phyloP scores from a whole-genome alignment of 257 asterid genomes.

The Forsythia suspensa region DNA sequence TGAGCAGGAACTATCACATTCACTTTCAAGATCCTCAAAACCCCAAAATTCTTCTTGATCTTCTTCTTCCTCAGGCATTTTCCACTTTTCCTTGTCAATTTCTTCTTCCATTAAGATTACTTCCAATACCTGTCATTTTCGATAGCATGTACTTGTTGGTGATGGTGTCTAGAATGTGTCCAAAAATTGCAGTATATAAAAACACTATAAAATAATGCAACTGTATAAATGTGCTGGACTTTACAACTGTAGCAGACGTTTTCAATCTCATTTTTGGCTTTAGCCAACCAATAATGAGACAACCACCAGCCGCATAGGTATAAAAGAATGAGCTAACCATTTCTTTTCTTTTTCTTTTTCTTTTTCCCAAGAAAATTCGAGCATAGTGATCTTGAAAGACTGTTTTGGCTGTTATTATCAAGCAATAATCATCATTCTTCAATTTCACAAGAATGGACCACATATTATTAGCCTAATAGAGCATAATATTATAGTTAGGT shows the following conservation, averaged over 20 bases:
- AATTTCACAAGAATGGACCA: slow-evolving; percentile 20
- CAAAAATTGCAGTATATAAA: neutral
- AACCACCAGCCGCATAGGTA: neutral
- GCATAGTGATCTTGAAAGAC: neutral
- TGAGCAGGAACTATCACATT: slow-evolving; percentile 59
- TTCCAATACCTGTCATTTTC: slow-evolving; percentile 55
- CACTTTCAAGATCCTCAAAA: slow-evolving; percentile 90
- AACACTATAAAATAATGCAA: slow-evolving; percentile 15
- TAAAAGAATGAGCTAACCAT: neutral
- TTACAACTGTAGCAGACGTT: slow-evolving; percentile 16
- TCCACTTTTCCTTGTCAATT: slow-evolving; percentile 66
- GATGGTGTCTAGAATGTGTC: slow-evolving; percentile 9
- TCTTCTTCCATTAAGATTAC: slow-evolving; percentile 55
- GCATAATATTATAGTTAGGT: slow-evolving; percentile 36
- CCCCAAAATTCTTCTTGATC: slow-evolving; percentile 79
- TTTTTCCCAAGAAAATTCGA: no score
- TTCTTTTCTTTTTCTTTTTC: neutral
- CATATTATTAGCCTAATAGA: slow-evolving; percentile 20
- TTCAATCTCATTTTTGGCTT: slow-evolving; percentile 17
- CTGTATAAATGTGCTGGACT: slow-evolving; percentile 5
- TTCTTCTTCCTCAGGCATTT: slow-evolving; percentile 67
- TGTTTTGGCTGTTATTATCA: slow-evolving; percentile 23
- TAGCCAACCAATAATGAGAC: slow-evolving; percentile 13
- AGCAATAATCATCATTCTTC: slow-evolving; percentile 3
- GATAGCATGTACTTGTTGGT: slow-evolving; percentile 14